Evolutionary conservation across 371 early-diverging fungal species (phyloP).

Genomic region (Rhizopus stolonifer): DNA sequence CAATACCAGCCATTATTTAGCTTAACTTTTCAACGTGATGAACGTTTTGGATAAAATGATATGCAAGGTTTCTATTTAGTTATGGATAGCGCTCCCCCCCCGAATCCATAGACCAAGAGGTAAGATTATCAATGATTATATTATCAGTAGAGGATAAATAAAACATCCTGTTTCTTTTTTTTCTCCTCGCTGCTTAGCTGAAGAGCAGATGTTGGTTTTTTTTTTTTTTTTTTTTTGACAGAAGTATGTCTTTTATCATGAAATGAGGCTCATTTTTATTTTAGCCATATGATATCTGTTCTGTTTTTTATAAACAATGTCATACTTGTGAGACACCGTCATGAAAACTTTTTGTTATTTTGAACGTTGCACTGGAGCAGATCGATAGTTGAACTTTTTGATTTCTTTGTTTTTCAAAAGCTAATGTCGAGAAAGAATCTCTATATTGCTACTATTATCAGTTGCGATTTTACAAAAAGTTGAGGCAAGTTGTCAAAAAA

Average conservation of each 20-base stretch:
- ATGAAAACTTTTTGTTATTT: constrained; percentile 8
- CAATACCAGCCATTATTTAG: no score
- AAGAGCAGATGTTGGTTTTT: no score
- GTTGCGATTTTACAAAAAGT: constrained; percentile 10
- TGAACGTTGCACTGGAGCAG: constrained; percentile 8
- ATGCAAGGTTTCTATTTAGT: no score
- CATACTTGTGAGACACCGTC: not conserved
- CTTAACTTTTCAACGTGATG: no score
- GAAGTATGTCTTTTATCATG: constrained; percentile 3
- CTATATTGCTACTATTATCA: constrained; percentile 8
- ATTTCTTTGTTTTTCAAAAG: constrained; percentile 10
- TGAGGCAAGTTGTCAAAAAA: constrained; percentile 6
- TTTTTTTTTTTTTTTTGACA: constrained; percentile 7
- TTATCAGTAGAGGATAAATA: no score
- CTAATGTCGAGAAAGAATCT: constrained; percentile 11
- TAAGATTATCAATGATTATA: no score
- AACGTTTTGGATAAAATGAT: no score
- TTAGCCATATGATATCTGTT: not conserved
- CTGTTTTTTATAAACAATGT: constrained; percentile 1
- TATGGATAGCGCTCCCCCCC: no score
- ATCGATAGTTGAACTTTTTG: constrained; percentile 7
- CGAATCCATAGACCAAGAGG: no score
- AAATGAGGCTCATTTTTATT: constrained; percentile 2
- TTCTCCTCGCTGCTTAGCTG: no score
- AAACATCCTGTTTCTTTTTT: no score